A percentile compares a stretch with the other conserved stretches of the same genome.
Evolutionary conservation across 139 green algal genomes (phyloP).

Genomic region (Chlamydomonas sp.): DNA sequence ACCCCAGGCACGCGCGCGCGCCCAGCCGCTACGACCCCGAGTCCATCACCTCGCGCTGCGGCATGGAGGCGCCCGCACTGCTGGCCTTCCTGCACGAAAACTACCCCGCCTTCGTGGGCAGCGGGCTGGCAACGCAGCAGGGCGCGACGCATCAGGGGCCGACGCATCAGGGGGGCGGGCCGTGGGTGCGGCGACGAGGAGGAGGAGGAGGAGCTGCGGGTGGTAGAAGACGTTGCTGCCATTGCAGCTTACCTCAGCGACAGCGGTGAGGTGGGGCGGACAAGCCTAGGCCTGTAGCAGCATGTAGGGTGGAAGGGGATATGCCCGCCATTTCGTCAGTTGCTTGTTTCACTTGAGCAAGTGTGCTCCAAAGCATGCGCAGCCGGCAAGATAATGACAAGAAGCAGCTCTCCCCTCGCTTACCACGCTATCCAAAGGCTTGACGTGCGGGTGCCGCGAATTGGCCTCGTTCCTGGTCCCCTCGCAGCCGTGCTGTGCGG

Average conservation of each 20-base stretch:
- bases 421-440: not conserved
- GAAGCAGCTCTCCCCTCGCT: too few relatives aligned
- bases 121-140: too few relatives aligned
- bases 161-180: too few relatives aligned
- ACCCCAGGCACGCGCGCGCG: slow-evolving; percentile 24
- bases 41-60: slow-evolving; percentile 24
- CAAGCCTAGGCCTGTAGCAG: too few relatives aligned
- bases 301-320: too few relatives aligned
- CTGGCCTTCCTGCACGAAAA: slow-evolving; percentile 34
- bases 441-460: not conserved
- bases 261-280: not conserved
- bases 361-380: too few relatives aligned
- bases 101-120: slow-evolving; percentile 24
- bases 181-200: not conserved
- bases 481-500: slow-evolving; percentile 29
- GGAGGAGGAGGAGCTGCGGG: not conserved
- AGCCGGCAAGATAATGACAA: too few relatives aligned
- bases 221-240: not conserved
- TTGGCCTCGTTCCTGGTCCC: not conserved
- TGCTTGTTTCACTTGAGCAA: too few relatives aligned
- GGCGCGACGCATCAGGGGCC: too few relatives aligned
- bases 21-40: slow-evolving; percentile 52
- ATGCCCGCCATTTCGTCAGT: too few relatives aligned
- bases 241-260: slow-evolving; percentile 26
- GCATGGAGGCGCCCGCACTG: slow-evolving; percentile 34